These are phyloP conservation scores for Zasmidium citrigriseum DNA, from an alignment of 2,329 filamentous ascomycete species.

Conservation along the genomic window DNA sequence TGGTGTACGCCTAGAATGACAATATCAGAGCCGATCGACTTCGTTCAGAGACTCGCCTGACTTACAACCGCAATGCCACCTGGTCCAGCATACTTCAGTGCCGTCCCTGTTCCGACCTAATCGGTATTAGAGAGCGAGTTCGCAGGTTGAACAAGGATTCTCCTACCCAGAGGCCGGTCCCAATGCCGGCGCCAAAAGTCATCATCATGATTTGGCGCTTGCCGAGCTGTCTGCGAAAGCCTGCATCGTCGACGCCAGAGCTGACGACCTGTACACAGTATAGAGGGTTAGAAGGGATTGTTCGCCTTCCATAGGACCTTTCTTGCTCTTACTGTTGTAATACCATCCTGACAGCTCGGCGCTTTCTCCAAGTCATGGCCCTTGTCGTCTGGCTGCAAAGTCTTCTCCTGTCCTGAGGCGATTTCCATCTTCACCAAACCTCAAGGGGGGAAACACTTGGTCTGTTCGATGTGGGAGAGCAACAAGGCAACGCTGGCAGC, in stretches of 20 bases:
- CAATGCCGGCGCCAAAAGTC: slow-evolving; percentile 41
- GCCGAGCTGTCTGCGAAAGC: slow-evolving; percentile 35
- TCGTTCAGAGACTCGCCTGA: neutral
- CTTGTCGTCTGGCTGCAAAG: neutral
- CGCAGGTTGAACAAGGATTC: neutral
- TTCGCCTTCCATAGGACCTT: no score
- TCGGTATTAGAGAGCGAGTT: neutral
- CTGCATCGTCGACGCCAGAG: slow-evolving; percentile 25
- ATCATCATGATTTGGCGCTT: slow-evolving; percentile 42
- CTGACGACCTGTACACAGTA: no score
- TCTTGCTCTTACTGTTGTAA: no score
- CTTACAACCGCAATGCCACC: slow-evolving; percentile 33
- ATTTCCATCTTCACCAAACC: no score
- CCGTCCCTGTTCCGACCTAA: slow-evolving; percentile 36
- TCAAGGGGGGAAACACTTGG: no score
- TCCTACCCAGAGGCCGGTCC: slow-evolving; percentile 38
- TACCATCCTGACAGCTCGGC: slow-evolving; percentile 4
- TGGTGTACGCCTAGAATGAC: slow-evolving; percentile 29
- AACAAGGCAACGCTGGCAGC: no score
- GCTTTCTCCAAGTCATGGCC: slow-evolving; percentile 10
- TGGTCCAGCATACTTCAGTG: slow-evolving; percentile 37
- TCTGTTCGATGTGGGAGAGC: no score
- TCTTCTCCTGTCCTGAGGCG: neutral
- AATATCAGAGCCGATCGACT: neutral
- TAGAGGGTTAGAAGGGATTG: no score